Percentiles rank a stretch among this genome's conserved stretches.
Conservation (phyloP, 179 eudicot genomes). For the Dionaea muscipula region DNA sequence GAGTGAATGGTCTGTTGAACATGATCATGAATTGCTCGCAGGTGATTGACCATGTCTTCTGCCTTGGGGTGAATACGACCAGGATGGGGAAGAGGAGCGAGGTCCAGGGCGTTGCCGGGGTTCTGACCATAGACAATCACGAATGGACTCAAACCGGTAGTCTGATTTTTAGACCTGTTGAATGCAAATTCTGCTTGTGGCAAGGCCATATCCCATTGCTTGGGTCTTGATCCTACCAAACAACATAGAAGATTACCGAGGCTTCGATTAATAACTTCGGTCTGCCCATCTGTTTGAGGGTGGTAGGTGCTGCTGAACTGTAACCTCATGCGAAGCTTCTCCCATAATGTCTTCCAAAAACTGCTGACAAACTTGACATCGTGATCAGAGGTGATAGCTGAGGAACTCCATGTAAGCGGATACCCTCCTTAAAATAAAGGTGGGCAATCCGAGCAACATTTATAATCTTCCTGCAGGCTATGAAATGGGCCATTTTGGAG, state of each 20-base stretch:
- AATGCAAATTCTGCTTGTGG: constrained; percentile 4
- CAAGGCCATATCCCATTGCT: neutral
- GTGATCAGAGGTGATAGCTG: too few relatives aligned
- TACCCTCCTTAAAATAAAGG: too few relatives aligned
- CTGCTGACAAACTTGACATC: too few relatives aligned
- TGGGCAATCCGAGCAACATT: too few relatives aligned
- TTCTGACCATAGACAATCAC: neutral
- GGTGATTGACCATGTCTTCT: neutral
- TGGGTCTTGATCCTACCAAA: neutral
- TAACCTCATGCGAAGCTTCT: too few relatives aligned
- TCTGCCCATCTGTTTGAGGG: neutral
- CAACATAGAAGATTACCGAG: constrained; percentile 6
- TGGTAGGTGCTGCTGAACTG: too few relatives aligned
- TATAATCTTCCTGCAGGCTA: too few relatives aligned
- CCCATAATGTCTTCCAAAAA: too few relatives aligned
- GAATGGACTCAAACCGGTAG: neutral
- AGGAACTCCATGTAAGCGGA: too few relatives aligned
- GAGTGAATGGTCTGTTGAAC: too few relatives aligned
- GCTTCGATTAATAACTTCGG: constrained; percentile 2
- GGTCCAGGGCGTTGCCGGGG: neutral
- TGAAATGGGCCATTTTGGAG: too few relatives aligned
- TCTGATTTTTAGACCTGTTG: neutral
- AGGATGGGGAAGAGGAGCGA: neutral
- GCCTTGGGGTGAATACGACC: neutral
- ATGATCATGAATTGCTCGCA: neutral